Conservation (phyloP, 805 yeast genomes). For the Wickerhamomyces xylosicus region DNA sequence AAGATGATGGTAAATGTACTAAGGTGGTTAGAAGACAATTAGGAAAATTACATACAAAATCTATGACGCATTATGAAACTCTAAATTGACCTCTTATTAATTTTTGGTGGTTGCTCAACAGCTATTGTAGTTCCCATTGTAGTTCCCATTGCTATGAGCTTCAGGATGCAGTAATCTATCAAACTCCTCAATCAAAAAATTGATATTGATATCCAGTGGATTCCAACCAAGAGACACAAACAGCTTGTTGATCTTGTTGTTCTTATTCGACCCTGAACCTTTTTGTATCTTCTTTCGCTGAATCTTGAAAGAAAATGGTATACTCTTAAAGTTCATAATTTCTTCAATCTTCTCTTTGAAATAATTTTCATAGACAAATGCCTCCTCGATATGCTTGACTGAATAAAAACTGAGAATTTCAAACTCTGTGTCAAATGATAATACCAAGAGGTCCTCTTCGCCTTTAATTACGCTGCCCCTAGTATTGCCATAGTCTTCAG, state of each 20-base stretch:
- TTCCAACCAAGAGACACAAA: too few relatives aligned
- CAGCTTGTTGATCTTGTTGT: not conserved
- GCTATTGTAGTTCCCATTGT: too few relatives aligned
- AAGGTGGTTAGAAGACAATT: conserved; percentile 13
- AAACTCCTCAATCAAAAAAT: too few relatives aligned
- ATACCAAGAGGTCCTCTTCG: not conserved
- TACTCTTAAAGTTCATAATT: not conserved
- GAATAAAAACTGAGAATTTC: not conserved
- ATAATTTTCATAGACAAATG: not conserved
- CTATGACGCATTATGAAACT: too few relatives aligned
- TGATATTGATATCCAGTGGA: too few relatives aligned
- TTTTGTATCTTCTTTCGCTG: not conserved
- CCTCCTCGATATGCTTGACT: not conserved
- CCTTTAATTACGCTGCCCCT: too few relatives aligned
- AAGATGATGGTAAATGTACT: conserved; percentile 9
- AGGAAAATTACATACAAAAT: too few relatives aligned
- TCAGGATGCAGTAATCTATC: too few relatives aligned
- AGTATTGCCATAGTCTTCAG: not conserved
- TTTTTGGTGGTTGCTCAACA: too few relatives aligned
- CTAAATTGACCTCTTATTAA: too few relatives aligned
- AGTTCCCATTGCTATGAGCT: too few relatives aligned
- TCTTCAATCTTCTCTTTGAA: not conserved
- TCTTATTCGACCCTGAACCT: not conserved
- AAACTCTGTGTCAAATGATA: not conserved
- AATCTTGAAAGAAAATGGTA: not conserved